Conservation (phyloP, 1,284 basidiomycete genomes). For the Calocybe gambosa region DNA sequence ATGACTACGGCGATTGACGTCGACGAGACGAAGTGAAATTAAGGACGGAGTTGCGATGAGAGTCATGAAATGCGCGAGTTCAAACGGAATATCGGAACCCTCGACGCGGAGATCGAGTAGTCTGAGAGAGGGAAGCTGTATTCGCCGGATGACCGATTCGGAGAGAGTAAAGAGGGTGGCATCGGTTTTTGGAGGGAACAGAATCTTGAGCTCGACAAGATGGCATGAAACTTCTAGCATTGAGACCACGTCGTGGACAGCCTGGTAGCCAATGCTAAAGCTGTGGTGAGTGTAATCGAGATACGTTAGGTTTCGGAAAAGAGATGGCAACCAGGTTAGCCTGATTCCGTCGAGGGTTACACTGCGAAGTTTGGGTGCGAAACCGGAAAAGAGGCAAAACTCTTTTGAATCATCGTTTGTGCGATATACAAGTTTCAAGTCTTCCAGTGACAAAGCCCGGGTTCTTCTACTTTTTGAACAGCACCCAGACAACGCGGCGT, state of each 20-base stretch:
- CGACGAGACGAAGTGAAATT: slow-evolving; percentile 34
- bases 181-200: slow-evolving; percentile 26
- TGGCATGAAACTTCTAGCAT: slow-evolving; percentile 41
- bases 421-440: slow-evolving; percentile 52
- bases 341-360: slow-evolving; percentile 58
- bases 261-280: slow-evolving; percentile 40
- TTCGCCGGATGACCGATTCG: slow-evolving; percentile 20
- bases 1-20: slow-evolving; percentile 27
- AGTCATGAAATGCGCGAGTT: slow-evolving; percentile 39
- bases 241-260: slow-evolving; percentile 40
- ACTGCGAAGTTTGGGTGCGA: slow-evolving; percentile 47
- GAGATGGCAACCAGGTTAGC: slow-evolving; percentile 50
- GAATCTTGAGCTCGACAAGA: slow-evolving; percentile 39
- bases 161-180: slow-evolving; percentile 15
- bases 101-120: slow-evolving; percentile 38
- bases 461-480: slow-evolving; percentile 32
- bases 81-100: slow-evolving; percentile 43
- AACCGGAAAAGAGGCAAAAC: slow-evolving; percentile 57
- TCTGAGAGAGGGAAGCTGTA: slow-evolving; percentile 34
- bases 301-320: slow-evolving; percentile 53
- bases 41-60: slow-evolving; percentile 37
- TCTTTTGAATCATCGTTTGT: slow-evolving; percentile 62
- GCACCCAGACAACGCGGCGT: slow-evolving; percentile 47
- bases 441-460: slow-evolving; percentile 42
- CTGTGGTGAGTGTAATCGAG: slow-evolving; percentile 60